Evolutionary conservation across 2,329 filamentous ascomycete genomes (phyloP).

Genomic region (Capronia coronata): DNA sequence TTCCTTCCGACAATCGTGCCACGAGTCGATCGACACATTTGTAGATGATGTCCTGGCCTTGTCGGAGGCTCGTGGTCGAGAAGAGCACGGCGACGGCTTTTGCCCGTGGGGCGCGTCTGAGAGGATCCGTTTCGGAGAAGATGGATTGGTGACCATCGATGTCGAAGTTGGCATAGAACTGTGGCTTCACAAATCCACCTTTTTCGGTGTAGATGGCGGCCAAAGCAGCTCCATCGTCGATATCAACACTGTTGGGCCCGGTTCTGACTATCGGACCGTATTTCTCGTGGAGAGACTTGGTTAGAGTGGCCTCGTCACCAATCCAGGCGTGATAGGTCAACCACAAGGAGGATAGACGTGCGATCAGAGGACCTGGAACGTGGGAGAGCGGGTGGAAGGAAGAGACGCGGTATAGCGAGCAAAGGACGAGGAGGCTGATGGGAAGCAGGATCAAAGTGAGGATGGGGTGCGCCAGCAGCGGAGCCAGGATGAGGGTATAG

Average conservation of each 20-base stretch:
- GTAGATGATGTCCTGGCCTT: slow-evolving; percentile 36
- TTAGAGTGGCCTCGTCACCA: slow-evolving; percentile 32
- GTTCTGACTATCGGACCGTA: slow-evolving; percentile 36
- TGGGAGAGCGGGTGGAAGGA: slow-evolving; percentile 36
- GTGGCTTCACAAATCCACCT: slow-evolving; percentile 50
- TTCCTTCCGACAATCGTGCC: slow-evolving; percentile 36
- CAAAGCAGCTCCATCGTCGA: slow-evolving; percentile 43
- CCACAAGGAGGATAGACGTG: slow-evolving; percentile 33
- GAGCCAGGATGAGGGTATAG: slow-evolving; percentile 6
- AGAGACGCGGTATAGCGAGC: slow-evolving; percentile 33
- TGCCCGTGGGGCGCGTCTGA: slow-evolving; percentile 40
- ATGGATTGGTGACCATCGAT: slow-evolving; percentile 51
- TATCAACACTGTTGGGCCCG: slow-evolving; percentile 38
- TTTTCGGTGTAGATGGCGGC: slow-evolving; percentile 46
- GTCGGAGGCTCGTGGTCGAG: slow-evolving; percentile 41
- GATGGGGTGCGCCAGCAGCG: slow-evolving; percentile 11
- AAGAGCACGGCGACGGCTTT: slow-evolving; percentile 49
- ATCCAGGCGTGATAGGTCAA: slow-evolving; percentile 33
- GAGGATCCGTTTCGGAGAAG: slow-evolving; percentile 38
- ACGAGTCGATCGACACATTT: slow-evolving; percentile 41
- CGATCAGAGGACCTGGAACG: slow-evolving; percentile 37
- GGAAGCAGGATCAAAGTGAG: slow-evolving; percentile 15
- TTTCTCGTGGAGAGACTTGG: slow-evolving; percentile 31
- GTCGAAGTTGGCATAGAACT: slow-evolving; percentile 51
- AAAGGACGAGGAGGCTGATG: slow-evolving; percentile 12